phyloP scores from a whole-genome alignment of 371 early-diverging fungal genomes.

The Saksenaea oblongispora region DNA sequence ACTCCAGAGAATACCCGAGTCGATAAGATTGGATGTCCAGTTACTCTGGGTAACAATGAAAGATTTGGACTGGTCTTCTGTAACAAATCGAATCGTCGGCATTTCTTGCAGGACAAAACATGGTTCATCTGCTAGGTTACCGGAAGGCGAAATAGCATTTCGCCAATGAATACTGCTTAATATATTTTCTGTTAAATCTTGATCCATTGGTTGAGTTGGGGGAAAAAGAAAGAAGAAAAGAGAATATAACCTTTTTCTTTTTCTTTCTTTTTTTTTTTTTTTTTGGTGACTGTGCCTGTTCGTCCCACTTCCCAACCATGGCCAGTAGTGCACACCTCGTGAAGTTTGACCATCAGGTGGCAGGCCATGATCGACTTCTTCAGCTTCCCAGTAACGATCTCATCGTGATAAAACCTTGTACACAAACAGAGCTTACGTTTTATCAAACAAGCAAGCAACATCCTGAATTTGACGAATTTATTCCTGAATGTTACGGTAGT shows the following conservation, averaged over 20 bases:
- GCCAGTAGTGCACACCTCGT: conserved; percentile 10
- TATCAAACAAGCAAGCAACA: conserved; percentile 60
- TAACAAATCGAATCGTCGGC: conserved; percentile 18
- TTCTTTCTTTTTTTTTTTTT: not conserved
- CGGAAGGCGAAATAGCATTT: conserved; percentile 36
- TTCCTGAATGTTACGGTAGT: conserved; percentile 73
- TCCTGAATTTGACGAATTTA: conserved; percentile 60
- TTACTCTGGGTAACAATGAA: conserved; percentile 36
- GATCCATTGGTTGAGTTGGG: conserved; percentile 7
- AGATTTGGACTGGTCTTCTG: conserved; percentile 15
- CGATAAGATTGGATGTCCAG: conserved; percentile 36
- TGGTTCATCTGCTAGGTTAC: conserved; percentile 24
- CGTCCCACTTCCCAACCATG: conserved; percentile 1
- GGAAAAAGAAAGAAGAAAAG: not conserved
- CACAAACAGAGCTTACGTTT: conserved; percentile 57
- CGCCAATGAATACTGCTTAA: conserved; percentile 33
- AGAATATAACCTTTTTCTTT: not conserved
- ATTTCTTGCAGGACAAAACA: conserved; percentile 35
- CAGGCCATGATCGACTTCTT: conserved; percentile 67
- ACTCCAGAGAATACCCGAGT: conserved; percentile 29
- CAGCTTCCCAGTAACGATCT: conserved; percentile 49
- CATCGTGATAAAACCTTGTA: conserved; percentile 69
- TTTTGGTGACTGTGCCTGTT: not conserved
- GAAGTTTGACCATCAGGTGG: conserved; percentile 63
- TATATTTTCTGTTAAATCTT: conserved; percentile 20